phyloP scores from a whole-genome alignment of 1,139 yeast species.

The Hansenula sp. region DNA sequence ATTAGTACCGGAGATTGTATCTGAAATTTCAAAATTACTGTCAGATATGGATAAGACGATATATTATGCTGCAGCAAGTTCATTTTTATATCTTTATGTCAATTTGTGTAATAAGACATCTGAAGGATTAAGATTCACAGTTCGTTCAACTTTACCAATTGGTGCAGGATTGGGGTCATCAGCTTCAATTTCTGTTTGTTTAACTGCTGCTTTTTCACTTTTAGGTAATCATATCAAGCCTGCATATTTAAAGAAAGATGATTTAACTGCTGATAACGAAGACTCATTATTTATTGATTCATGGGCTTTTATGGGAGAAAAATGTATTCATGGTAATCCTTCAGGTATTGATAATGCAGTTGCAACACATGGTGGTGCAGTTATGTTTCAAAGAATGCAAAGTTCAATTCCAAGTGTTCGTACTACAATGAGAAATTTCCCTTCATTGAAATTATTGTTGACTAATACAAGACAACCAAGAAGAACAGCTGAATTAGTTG shows the following conservation, averaged over 20 bases:
- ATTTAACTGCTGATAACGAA: conserved; percentile 26
- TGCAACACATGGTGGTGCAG: conserved; percentile 95
- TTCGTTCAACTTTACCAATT: conserved; percentile 83
- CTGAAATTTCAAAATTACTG: conserved; percentile 40
- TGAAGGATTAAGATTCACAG: conserved; percentile 54
- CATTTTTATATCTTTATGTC: conserved; percentile 75
- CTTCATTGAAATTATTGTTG: conserved; percentile 67
- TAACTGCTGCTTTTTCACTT: conserved; percentile 69
- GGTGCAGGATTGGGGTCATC: conserved; percentile 98
- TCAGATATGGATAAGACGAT: conserved; percentile 45
- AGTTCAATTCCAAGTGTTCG: conserved; percentile 55
- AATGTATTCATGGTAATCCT: conserved; percentile 95
- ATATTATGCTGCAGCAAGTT: conserved; percentile 79
- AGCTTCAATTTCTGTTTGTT: conserved; percentile 84
- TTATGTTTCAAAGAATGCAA: conserved; percentile 68
- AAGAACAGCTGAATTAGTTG: conserved; percentile 80
- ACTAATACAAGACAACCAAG: conserved; percentile 87
- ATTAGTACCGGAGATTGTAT: conserved; percentile 56
- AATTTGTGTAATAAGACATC: conserved; percentile 46
- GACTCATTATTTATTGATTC: conserved; percentile 64
- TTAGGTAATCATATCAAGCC: conserved; percentile 51
- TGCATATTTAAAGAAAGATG: conserved; percentile 25
- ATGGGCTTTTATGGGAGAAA: conserved; percentile 94
- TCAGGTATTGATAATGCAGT: conserved; percentile 97
- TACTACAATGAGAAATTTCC: conserved; percentile 67